Evolutionary conservation across 2,329 filamentous ascomycete species (phyloP), one percentile per base, ranked within the genome.

Genomic region (Pezicula rhizophila): DNA sequence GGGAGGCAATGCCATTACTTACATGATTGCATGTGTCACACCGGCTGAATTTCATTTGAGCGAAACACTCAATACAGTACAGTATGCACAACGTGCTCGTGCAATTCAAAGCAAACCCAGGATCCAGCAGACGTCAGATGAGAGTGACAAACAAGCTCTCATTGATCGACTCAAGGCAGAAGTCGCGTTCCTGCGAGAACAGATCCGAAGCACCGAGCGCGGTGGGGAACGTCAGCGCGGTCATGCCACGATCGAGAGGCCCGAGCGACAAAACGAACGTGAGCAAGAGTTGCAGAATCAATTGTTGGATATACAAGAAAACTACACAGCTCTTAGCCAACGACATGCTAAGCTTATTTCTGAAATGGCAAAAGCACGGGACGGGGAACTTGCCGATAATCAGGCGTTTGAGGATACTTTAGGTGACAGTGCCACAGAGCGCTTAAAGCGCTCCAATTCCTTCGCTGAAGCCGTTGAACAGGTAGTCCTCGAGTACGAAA

Each of bases 1-100:
- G 5, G 93, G 93, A 49, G 93, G 93, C 4, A 97, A 95, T 65
- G 93, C 93, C 33, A 95, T 96, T 64, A 99, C 93, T 1, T 99
- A 97, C 71, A 97, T 99, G 93, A 93, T 99, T 70, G 93, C 93
- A 8, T 99, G 93, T 69, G 91, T 99, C 26, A 99, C 92, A 1
- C 92, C 91, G 0, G 89, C 92, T 12, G 91, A 96, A 65, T 99
- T 99, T 64, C 93, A 99, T 66, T 75, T 99, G 40, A 97, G 91
- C 70, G 93, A 99, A 70, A 97, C 95, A 0, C 74, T 99, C 50
- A 99, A 99, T 66, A 99, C 93, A 0, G 89, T 99, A 18, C 88
- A 96, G 66, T 99, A 99, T 69, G 93, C 93, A 6, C 93, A 97
- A 70, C 82, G 93, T 56, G 95, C 93, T 54, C 85, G 93, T 56